Base-by-base conservation (phyloP, 495 filamentous ascomycete species). In the Neurospora africana region DNA sequence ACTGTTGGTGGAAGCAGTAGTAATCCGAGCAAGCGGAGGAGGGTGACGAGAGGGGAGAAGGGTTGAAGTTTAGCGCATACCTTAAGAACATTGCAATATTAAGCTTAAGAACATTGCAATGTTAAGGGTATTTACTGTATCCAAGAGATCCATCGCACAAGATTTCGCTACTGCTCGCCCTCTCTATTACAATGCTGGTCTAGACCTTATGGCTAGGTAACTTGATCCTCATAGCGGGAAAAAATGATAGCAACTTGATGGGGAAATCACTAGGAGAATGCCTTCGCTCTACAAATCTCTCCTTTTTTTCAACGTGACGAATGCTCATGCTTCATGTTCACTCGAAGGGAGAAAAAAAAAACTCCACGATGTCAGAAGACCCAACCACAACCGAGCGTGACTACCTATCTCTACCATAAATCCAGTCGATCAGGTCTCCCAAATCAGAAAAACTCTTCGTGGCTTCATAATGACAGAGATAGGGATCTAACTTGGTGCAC, bases 41-140 rank as follows among this genome's bases (percentile, higher is more conserved):
- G 73, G 41, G 72, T 71, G 35, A 47, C 73, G 11, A 53, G 73
- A n/a, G 73, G 73, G 23, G 53, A 61, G 53, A 61, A 61, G 53
- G 27, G 13, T 19, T 58, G 10, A 58, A 4, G 13, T 19, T 41
- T 40, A 15, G 39, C 17, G 15, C 39, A 17, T 40, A n/a, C n/a
- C n/a, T n/a, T n/a, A n/a, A n/a, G n/a, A n/a, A n/a, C n/a, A n/a
- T n/a, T n/a, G n/a, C n/a, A n/a, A n/a, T n/a, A n/a, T n/a, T n/a
- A n/a, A n/a, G n/a, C n/a, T n/a, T n/a, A n/a, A n/a, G n/a, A n/a
- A n/a, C n/a, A n/a, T n/a, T n/a, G n/a, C n/a, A n/a, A n/a, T n/a
- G n/a, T n/a, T n/a, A n/a, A n/a, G n/a, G n/a, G n/a, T n/a, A n/a
- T n/a, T n/a, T n/a, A n/a, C n/a, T n/a, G n/a, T n/a, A n/a, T n/a